A percentile compares a stretch with the other conserved stretches of the same genome.
Conservation (phyloP, 352 stramenopile genomes). For the Thraustochytrium striatum region DNA sequence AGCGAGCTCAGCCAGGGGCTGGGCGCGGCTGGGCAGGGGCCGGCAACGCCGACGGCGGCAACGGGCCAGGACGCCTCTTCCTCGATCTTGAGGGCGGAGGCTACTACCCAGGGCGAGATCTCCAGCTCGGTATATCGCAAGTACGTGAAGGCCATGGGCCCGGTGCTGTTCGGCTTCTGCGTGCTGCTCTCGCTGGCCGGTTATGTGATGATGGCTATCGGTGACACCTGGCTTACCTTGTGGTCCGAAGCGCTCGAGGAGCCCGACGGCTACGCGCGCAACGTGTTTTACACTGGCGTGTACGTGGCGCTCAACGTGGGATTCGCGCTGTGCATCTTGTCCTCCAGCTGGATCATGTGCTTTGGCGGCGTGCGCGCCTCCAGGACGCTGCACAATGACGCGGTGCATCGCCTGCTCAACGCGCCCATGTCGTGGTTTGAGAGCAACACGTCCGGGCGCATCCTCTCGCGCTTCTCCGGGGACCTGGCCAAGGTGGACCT, state of each 20-base stretch:
- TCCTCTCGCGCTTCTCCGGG: constrained; percentile 81
- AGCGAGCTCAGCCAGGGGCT: neutral
- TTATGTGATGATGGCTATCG: constrained; percentile 39
- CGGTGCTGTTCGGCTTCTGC: neutral
- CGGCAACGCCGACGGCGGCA: too few species aligned
- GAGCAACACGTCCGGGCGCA: constrained; percentile 62
- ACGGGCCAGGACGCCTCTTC: too few species aligned
- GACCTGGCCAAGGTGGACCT: constrained; percentile 88
- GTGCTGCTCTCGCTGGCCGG: constrained; percentile 12
- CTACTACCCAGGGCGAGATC: neutral
- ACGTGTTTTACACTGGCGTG: constrained; percentile 51
- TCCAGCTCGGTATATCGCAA: neutral
- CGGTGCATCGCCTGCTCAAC: constrained; percentile 58
- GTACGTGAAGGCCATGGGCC: constrained; percentile 16
- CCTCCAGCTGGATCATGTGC: constrained; percentile 62
- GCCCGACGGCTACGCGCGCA: neutral
- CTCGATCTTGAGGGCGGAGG: neutral
- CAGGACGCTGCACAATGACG: constrained; percentile 71
- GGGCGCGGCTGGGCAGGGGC: too few species aligned
- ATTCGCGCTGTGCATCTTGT: constrained; percentile 59
- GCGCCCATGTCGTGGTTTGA: constrained; percentile 44
- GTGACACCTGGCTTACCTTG: constrained; percentile 23
- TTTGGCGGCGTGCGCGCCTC: constrained; percentile 64
- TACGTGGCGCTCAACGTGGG: constrained; percentile 66
- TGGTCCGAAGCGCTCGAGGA: constrained; percentile 24